A percentile compares a stretch with the other conserved stretches of the same genome.
Conservation (phyloP, 306 rosid genomes). For the Vigna unguiculata region DNA sequence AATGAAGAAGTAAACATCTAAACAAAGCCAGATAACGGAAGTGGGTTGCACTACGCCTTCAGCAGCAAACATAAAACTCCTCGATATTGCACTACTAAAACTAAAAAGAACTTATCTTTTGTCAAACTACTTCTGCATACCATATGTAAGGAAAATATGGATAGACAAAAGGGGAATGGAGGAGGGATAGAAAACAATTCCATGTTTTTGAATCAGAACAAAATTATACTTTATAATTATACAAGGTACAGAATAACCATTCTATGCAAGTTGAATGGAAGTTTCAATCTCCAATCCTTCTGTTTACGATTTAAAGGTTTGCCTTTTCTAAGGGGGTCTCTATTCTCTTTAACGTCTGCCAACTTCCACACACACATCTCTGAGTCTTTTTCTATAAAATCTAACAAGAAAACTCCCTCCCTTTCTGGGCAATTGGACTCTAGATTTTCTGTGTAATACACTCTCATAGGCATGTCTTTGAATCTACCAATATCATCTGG, state of each 20-base stretch:
- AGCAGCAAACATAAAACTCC: neutral
- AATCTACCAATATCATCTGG: constrained; percentile 83
- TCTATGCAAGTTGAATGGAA: constrained; percentile 70
- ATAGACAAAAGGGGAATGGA: neutral
- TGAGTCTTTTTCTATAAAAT: constrained; percentile 61
- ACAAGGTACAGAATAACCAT: constrained; percentile 73
- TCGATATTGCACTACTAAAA: neutral
- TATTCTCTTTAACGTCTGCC: constrained; percentile 82
- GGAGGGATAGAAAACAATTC: constrained; percentile 1
- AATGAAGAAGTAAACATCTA: too few species aligned
- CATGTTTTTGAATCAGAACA: constrained; percentile 36
- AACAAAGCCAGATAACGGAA: neutral
- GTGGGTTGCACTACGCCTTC: neutral
- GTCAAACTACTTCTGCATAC: constrained; percentile 26
- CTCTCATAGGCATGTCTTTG: constrained; percentile 80
- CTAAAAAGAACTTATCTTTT: constrained; percentile 29
- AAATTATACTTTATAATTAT: constrained; percentile 47
- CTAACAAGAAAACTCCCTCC: constrained; percentile 70
- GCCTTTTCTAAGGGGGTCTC: constrained; percentile 80
- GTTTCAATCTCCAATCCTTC: constrained; percentile 87
- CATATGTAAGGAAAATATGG: neutral
- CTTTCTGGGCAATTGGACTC: constrained; percentile 60
- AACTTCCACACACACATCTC: constrained; percentile 85
- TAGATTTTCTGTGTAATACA: constrained; percentile 57
- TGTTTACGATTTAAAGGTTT: constrained; percentile 81